Percentiles rank a stretch among this genome's conserved stretches.
Conservation (phyloP, 805 yeast genomes). For the Barnettozyma wickerhamii region DNA sequence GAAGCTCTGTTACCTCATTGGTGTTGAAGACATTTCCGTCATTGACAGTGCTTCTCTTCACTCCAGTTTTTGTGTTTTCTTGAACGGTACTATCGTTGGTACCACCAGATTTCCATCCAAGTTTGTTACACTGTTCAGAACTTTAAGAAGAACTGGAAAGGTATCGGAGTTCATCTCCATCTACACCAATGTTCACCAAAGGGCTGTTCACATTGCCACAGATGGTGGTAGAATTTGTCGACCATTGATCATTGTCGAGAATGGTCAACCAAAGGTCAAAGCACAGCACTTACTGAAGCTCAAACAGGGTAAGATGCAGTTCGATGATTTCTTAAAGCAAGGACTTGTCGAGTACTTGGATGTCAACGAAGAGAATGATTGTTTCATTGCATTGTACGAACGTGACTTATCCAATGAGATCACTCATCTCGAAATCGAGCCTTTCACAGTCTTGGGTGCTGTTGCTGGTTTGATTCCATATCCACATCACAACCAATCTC, state of each 20-base stretch:
- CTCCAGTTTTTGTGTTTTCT: constrained; percentile 74
- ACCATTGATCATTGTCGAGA: constrained; percentile 83
- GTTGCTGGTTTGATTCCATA: constrained; percentile 91
- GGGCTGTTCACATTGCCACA: constrained; percentile 95
- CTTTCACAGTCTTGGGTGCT: constrained; percentile 88
- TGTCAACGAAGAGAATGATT: constrained; percentile 96
- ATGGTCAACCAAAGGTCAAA: constrained; percentile 64
- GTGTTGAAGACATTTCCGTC: constrained; percentile 81
- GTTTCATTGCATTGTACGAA: constrained; percentile 88
- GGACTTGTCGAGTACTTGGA: constrained; percentile 95
- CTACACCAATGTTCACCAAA: constrained; percentile 83
- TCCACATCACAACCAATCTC: constrained; percentile 91
- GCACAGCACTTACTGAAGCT: constrained; percentile 65
- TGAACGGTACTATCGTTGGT: constrained; percentile 94
- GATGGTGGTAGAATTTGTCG: constrained; percentile 99
- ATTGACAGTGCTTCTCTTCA: constrained; percentile 84
- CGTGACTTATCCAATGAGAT: constrained; percentile 48
- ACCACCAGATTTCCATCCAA: constrained; percentile 81
- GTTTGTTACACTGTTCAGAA: constrained; percentile 76
- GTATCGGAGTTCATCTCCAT: constrained; percentile 89
- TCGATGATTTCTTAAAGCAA: constrained; percentile 80
- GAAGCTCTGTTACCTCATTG: constrained; percentile 71
- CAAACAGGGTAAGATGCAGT: constrained; percentile 67
- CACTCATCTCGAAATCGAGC: constrained; percentile 94
- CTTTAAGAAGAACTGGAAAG: constrained; percentile 76